Percentiles rank a stretch among this genome's conserved stretches.
Conservation (phyloP, 306 rosid species). For the Rubus idaeus region DNA sequence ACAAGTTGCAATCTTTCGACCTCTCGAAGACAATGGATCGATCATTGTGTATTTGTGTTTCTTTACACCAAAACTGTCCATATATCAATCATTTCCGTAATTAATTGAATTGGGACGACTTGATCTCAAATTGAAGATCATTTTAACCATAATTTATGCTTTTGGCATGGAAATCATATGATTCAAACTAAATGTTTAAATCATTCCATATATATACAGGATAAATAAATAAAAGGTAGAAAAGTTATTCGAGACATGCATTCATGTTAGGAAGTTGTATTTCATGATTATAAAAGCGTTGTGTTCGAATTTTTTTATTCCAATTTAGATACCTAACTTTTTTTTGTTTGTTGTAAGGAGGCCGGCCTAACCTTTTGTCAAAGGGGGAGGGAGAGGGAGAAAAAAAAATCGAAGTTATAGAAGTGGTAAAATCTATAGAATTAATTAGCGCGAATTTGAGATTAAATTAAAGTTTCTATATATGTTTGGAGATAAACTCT, state of each 20-base stretch:
- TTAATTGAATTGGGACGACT: neutral
- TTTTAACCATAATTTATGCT: neutral
- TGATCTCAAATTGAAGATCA: neutral
- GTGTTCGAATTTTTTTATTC: no score
- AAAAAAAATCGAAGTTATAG: no score
- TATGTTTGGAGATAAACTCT: no score
- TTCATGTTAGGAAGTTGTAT: no score
- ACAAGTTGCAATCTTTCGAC: neutral
- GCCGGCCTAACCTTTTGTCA: no score
- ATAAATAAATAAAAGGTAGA: no score
- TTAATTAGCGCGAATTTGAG: neutral
- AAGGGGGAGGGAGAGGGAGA: no score
- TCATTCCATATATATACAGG: neutral
- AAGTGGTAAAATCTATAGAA: no score
- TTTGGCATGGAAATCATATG: neutral
- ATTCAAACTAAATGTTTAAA: neutral
- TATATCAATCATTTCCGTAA: conserved; percentile 1
- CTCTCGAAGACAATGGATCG: neutral
- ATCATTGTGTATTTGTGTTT: conserved; percentile 8
- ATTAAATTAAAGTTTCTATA: neutral
- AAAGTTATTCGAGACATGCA: no score
- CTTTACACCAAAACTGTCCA: neutral
- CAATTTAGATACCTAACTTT: no score
- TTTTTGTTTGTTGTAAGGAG: no score
- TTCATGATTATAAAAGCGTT: no score